Conservation (phyloP, 345 rosid species). For the Nasturtium officinale region DNA sequence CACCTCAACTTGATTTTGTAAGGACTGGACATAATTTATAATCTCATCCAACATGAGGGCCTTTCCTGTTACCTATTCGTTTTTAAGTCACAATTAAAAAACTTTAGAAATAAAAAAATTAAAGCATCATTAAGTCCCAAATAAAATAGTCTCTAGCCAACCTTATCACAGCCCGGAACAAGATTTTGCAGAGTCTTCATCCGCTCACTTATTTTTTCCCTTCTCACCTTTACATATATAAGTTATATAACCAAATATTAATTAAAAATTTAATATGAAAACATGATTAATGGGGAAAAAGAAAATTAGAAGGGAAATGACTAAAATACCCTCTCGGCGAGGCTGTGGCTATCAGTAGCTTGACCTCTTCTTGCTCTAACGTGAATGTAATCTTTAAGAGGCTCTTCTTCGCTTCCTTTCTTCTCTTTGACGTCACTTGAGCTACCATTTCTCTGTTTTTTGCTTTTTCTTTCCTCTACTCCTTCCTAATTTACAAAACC, state of each 20-base stretch:
- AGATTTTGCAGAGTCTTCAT: conserved; percentile 63
- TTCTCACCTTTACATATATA: conserved; percentile 53
- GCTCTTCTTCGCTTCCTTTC: conserved; percentile 45
- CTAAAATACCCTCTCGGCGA: conserved; percentile 72
- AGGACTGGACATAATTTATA: conserved; percentile 72
- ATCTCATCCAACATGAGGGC: conserved; percentile 88
- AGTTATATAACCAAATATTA: background rate
- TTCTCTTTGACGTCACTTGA: conserved; percentile 40
- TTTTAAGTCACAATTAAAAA: conserved; percentile 48
- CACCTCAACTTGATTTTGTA: conserved; percentile 80
- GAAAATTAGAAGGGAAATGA: background rate
- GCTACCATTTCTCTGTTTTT: conserved; percentile 52
- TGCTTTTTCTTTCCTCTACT: conserved; percentile 48
- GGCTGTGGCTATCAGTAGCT: conserved; percentile 54
- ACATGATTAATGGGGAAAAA: background rate
- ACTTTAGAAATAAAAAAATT: background rate
- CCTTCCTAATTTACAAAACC: conserved; percentile 41
- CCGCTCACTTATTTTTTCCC: conserved; percentile 78
- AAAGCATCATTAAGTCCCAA: background rate
- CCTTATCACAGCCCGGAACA: conserved; percentile 90
- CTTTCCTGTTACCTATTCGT: conserved; percentile 69
- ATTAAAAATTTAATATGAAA: background rate
- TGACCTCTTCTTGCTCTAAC: conserved; percentile 88
- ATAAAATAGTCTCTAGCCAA: conserved; percentile 23
- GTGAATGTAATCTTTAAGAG: conserved; percentile 70